These are phyloP conservation scores for Catunica adiposa DNA, from an alignment of 2,329 filamentous ascomycete genomes.

Conservation along the genomic window DNA sequence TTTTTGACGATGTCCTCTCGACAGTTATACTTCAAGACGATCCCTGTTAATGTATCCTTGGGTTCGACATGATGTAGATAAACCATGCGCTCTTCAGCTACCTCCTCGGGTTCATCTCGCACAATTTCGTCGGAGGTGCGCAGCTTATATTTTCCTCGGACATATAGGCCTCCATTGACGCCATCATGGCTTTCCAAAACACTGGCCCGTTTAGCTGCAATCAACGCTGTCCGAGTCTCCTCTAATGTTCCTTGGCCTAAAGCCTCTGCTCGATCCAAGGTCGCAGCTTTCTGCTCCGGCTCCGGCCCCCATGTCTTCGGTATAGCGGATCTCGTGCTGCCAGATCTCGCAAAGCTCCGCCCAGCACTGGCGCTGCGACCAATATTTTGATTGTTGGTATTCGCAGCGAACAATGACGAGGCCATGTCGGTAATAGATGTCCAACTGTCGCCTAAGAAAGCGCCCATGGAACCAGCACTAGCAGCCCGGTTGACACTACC, in stretches of 20 bases:
- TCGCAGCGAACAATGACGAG: constrained; percentile 9
- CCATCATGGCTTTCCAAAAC: constrained; percentile 45
- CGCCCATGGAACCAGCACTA: constrained; percentile 7
- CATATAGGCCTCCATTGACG: constrained; percentile 40
- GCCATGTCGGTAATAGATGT: constrained; percentile 14
- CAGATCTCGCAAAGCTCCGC: not conserved
- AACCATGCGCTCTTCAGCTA: constrained; percentile 60
- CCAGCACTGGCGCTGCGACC: constrained; percentile 8
- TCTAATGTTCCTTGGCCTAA: constrained; percentile 23
- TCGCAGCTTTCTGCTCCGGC: constrained; percentile 21
- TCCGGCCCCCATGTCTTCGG: constrained; percentile 32
- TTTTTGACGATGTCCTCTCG: constrained; percentile 67
- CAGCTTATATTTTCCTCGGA: constrained; percentile 40
- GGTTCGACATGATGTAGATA: constrained; percentile 78
- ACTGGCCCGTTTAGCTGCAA: constrained; percentile 39
- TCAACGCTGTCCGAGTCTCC: constrained; percentile 37
- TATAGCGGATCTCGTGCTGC: constrained; percentile 10
- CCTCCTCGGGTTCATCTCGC: constrained; percentile 29
- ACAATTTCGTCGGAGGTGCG: constrained; percentile 49
- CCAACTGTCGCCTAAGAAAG: constrained; percentile 13
- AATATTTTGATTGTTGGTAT: constrained; percentile 1
- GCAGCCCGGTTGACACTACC: constrained; percentile 3
- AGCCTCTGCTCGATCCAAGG: not conserved
- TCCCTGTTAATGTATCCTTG: constrained; percentile 75
- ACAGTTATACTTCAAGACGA: constrained; percentile 81